Evolutionary conservation across 2,329 filamentous ascomycete genomes (phyloP).

Genomic region (Ascochyta fabae): DNA sequence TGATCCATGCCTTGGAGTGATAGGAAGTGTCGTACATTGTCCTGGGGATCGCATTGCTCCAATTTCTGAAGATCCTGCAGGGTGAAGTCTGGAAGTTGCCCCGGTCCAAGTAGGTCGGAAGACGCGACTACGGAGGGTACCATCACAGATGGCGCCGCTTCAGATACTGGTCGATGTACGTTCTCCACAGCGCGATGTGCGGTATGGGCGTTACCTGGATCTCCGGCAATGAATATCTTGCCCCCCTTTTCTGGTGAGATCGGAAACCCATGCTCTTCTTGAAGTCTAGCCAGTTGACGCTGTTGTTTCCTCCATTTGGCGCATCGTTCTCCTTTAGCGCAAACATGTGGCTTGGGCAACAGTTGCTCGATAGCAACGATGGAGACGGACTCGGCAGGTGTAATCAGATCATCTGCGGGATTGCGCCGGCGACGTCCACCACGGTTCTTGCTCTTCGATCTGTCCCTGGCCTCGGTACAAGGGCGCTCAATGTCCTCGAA

Average conservation of each 20-base stretch:
- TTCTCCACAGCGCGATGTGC: constrained; percentile 60
- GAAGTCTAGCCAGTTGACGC: constrained; percentile 74
- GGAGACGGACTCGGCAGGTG: constrained; percentile 82
- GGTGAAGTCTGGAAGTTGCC: constrained; percentile 65
- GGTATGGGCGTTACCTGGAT: constrained; percentile 78
- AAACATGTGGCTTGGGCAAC: constrained; percentile 82
- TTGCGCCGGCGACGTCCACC: constrained; percentile 49
- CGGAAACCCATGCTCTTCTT: constrained; percentile 72
- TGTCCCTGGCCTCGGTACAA: constrained; percentile 46
- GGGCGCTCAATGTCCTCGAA: constrained; percentile 57
- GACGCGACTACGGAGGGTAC: constrained; percentile 79
- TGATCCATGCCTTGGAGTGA: constrained; percentile 76
- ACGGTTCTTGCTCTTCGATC: constrained; percentile 47
- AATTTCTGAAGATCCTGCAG: constrained; percentile 78
- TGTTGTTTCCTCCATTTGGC: constrained; percentile 83
- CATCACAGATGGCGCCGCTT: constrained; percentile 64
- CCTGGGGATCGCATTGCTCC: constrained; percentile 79
- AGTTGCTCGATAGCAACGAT: constrained; percentile 93
- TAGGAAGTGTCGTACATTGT: constrained; percentile 91
- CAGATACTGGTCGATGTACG: constrained; percentile 72
- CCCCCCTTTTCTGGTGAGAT: constrained; percentile 67
- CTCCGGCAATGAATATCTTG: constrained; percentile 76
- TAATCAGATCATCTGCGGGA: constrained; percentile 68
- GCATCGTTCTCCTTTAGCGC: constrained; percentile 86
- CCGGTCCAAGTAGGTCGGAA: constrained; percentile 84